phyloP scores from a whole-genome alignment of 1,139 yeast genomes.

The Yamadazyma buinensis region DNA sequence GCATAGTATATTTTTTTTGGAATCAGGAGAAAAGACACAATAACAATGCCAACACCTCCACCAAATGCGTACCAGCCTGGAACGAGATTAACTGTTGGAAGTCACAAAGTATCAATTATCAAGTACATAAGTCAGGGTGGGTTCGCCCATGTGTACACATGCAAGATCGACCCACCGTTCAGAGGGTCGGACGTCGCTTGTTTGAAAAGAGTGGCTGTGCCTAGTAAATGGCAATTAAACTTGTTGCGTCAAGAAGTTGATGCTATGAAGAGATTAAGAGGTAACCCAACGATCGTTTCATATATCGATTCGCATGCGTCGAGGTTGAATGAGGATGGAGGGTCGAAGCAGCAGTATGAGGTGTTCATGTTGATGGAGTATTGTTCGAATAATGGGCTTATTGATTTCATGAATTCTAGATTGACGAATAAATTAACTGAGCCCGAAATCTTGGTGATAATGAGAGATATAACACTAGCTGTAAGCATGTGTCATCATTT shows the following conservation, averaged over 20 bases:
- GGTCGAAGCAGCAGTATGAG: slow-evolving; percentile 58
- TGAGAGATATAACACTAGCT: slow-evolving; percentile 79
- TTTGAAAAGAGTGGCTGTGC: slow-evolving; percentile 71
- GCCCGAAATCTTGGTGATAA: slow-evolving; percentile 74
- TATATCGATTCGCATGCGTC: slow-evolving; percentile 96
- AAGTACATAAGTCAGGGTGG: slow-evolving; percentile 73
- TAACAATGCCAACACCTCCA: slow-evolving; percentile 31
- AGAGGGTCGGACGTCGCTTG: slow-evolving; percentile 53
- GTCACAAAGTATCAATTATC: slow-evolving; percentile 53
- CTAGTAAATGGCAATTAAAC: slow-evolving; percentile 65
- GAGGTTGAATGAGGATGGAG: slow-evolving; percentile 32
- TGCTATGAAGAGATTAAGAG: slow-evolving; percentile 76
- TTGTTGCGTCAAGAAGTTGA: slow-evolving; percentile 75
- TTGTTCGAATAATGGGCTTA: slow-evolving; percentile 80
- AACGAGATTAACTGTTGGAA: slow-evolving; percentile 59
- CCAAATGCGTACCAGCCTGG: slow-evolving; percentile 62
- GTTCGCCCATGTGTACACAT: slow-evolving; percentile 74
- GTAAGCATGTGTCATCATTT: slow-evolving; percentile 86
- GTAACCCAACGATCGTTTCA: slow-evolving; percentile 75
- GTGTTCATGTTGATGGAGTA: slow-evolving; percentile 91
- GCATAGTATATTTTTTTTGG: too few species aligned
- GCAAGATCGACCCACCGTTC: slow-evolving; percentile 51
- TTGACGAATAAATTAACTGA: slow-evolving; percentile 78
- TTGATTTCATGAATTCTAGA: slow-evolving; percentile 93
- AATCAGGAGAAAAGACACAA: too few species aligned